Percentiles rank a stretch among this genome's conserved stretches.
Conservation (phyloP, 352 stramenopile species). For the Pythium phragmiticola region DNA sequence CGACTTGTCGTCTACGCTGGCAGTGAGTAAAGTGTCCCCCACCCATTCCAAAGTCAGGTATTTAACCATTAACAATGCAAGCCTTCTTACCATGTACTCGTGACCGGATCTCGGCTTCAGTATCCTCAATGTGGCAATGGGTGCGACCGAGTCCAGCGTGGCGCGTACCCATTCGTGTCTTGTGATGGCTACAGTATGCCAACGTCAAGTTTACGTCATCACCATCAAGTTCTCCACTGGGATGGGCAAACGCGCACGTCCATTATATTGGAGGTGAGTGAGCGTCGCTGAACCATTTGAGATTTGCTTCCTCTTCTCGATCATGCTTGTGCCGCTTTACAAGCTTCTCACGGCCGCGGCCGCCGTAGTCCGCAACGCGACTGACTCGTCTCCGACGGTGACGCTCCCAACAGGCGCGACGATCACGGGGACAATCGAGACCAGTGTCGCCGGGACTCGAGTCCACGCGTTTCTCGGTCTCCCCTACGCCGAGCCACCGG, state of each 20-base stretch:
- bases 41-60: not conserved
- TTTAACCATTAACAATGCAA: not conserved
- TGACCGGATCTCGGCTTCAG: no score
- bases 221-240: not conserved
- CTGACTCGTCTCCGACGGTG: not conserved
- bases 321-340: constrained; percentile 4
- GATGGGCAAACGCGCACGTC: not conserved
- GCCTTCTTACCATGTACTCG: no score
- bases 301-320: not conserved
- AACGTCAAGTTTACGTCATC: no score
- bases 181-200: no score
- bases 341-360: constrained; percentile 1
- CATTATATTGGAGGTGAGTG: not conserved
- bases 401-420: not conserved
- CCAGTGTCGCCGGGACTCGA: not conserved
- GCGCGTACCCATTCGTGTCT: no score
- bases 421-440: not conserved
- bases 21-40: not conserved
- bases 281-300: not conserved
- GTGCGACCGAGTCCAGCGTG: no score
- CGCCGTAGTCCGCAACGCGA: not conserved
- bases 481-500: no score
- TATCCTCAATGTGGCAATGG: no score
- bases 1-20: constrained; percentile 15
- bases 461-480: not conserved